Evolutionary conservation across 371 early-diverging fungal genomes (phyloP).

Genomic region (Syncephalastrum monosporum): DNA sequence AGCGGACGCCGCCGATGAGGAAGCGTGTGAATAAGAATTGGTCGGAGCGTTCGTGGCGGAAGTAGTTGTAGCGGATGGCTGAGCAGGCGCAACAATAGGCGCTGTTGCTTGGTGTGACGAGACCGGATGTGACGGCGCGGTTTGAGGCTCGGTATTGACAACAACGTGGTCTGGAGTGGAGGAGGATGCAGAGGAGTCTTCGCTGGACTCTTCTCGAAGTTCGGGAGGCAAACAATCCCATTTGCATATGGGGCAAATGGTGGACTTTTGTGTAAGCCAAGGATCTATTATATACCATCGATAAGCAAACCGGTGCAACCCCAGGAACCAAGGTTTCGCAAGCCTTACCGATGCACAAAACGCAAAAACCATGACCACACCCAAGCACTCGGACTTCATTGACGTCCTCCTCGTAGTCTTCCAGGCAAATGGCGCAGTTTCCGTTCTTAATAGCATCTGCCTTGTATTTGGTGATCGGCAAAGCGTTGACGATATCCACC

Average conservation of each 20-base stretch:
- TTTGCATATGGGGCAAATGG: constrained; percentile 48
- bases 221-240: constrained; percentile 21
- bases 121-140: too few relatives aligned
- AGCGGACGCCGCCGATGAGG: constrained; percentile 3
- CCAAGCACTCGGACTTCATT: constrained; percentile 34
- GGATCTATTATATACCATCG: constrained; percentile 21
- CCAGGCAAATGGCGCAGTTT: constrained; percentile 41
- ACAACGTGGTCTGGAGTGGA: too few relatives aligned
- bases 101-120: too few relatives aligned
- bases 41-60: constrained; percentile 1
- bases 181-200: too few relatives aligned
- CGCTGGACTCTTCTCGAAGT: too few relatives aligned
- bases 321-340: too few relatives aligned
- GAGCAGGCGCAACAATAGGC: too few relatives aligned
- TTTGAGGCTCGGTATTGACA: too few relatives aligned
- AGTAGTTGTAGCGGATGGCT: not conserved
- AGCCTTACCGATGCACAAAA: constrained; percentile 42
- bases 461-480: constrained; percentile 14
- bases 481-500: constrained; percentile 27
- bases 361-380: constrained; percentile 47
- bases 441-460: constrained; percentile 26
- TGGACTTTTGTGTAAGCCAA: constrained; percentile 45
- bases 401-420: constrained; percentile 31
- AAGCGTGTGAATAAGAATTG: constrained; percentile 1
- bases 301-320: too few relatives aligned